Evolutionary conservation across 164 flowering plant genomes (phyloP).

Genomic region (Euptelea pleiosperma): DNA sequence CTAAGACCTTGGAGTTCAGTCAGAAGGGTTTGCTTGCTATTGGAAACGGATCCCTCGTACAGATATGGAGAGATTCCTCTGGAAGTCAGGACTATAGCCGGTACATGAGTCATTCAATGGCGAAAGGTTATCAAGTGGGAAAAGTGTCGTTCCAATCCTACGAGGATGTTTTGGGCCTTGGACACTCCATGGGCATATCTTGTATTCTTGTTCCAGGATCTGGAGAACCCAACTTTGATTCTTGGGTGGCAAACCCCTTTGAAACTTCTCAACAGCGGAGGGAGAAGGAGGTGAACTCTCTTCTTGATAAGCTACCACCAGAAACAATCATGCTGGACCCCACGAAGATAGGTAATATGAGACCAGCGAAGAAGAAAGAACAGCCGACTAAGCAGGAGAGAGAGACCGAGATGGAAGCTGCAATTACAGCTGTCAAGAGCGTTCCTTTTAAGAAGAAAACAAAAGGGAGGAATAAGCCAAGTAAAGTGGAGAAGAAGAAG

Average conservation of each 20-base stretch:
- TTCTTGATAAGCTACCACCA: constrained; percentile 91
- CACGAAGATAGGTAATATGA: constrained; percentile 62
- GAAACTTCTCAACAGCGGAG: constrained; percentile 76
- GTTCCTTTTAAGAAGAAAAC: constrained; percentile 57
- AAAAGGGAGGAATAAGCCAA: constrained; percentile 84
- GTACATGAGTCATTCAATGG: constrained; percentile 80
- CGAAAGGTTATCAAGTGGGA: constrained; percentile 74
- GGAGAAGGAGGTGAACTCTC: constrained; percentile 78
- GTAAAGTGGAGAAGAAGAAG: constrained; percentile 59
- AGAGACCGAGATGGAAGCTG: constrained; percentile 75
- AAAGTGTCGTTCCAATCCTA: constrained; percentile 69
- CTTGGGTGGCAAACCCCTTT: constrained; percentile 90
- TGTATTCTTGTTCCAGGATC: constrained; percentile 84
- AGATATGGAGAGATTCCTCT: constrained; percentile 47
- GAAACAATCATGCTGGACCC: constrained; percentile 91
- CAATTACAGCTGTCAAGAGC: constrained; percentile 53
- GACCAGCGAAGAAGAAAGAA: constrained; percentile 49
- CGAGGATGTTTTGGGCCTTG: constrained; percentile 85
- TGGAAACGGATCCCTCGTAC: constrained; percentile 63
- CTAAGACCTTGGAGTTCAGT: constrained; percentile 74
- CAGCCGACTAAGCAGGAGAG: constrained; percentile 50
- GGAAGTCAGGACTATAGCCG: constrained; percentile 54
- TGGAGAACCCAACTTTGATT: constrained; percentile 94
- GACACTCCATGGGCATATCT: constrained; percentile 90
- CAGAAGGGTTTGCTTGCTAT: constrained; percentile 85